Percentiles rank a stretch among this genome's conserved stretches.
These are phyloP conservation scores for Auriscalpium microsporum DNA, from an alignment of 768 basidiomycete genomes.

Conservation along the genomic window DNA sequence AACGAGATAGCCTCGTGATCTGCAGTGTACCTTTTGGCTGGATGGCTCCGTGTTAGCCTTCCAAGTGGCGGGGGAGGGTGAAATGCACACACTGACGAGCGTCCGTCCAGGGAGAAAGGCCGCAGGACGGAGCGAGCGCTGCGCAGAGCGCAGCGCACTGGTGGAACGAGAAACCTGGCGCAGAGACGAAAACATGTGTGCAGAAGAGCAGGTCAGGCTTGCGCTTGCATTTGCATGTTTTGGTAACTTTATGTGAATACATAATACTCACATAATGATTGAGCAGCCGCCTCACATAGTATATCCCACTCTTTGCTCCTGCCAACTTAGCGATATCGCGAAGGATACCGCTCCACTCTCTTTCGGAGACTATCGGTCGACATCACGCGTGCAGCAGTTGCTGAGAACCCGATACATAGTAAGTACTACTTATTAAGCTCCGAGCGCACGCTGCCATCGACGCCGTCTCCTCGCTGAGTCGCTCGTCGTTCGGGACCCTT, in stretches of 20 bases:
- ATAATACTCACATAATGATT: background rate
- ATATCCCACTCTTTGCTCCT: too few relatives aligned
- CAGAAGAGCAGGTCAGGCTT: background rate
- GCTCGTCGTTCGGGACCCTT: too few relatives aligned
- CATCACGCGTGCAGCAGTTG: too few relatives aligned
- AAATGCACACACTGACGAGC: conserved; percentile 47
- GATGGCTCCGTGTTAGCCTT: background rate
- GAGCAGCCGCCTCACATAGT: background rate
- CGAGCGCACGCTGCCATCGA: too few relatives aligned
- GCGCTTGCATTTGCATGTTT: background rate
- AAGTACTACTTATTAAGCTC: too few relatives aligned
- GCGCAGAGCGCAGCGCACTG: conserved; percentile 18
- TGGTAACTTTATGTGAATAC: background rate
- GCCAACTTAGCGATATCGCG: too few relatives aligned
- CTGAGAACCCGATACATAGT: too few relatives aligned
- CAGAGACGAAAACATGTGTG: conserved; percentile 23
- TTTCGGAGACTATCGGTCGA: too few relatives aligned
- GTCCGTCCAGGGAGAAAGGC: conserved; percentile 34
- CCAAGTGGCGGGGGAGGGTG: background rate
- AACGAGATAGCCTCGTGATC: conserved; percentile 85
- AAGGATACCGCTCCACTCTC: too few relatives aligned
- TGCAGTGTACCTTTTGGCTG: conserved; percentile 72
- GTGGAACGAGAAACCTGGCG: conserved; percentile 23
- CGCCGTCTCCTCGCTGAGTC: too few relatives aligned
- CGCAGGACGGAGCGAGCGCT: conserved; percentile 19